Conservation (phyloP, 2,329 filamentous ascomycete species). For the Phoma sp. region DNA sequence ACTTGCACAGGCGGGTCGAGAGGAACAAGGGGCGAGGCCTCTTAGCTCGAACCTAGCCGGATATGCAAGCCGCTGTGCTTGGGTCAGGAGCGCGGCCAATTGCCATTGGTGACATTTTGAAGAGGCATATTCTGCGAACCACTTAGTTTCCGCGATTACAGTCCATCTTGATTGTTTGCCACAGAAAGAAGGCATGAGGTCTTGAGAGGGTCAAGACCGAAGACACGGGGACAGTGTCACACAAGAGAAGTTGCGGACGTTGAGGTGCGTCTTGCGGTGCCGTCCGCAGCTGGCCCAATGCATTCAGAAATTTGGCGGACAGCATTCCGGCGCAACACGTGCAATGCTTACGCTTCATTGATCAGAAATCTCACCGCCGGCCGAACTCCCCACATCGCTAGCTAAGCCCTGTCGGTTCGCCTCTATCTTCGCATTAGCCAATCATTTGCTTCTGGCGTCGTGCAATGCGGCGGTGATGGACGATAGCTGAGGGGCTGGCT, state of each 20-base stretch:
- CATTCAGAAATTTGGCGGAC: background rate
- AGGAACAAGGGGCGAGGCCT: constrained; percentile 2
- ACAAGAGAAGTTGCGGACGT: too few relatives aligned
- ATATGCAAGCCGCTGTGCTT: constrained; percentile 4
- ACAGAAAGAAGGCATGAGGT: background rate
- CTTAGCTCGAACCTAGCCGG: background rate
- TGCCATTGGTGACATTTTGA: constrained; percentile 9
- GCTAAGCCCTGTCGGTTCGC: constrained; percentile 9
- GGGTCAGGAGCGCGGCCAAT: constrained; percentile 7
- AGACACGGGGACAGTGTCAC: too few relatives aligned
- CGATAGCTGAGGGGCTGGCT: constrained; percentile 4
- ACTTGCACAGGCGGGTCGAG: constrained; percentile 1
- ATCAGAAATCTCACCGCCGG: constrained; percentile 16
- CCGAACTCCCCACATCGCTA: constrained; percentile 10
- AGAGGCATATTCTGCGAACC: constrained; percentile 11
- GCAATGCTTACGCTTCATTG: constrained; percentile 16
- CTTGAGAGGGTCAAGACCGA: too few relatives aligned
- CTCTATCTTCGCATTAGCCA: background rate
- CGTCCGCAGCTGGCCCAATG: constrained; percentile 2
- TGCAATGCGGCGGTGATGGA: constrained; percentile 12
- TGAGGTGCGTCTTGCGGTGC: background rate
- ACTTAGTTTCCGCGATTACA: too few relatives aligned
- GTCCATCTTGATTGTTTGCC: too few relatives aligned
- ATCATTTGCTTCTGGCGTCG: background rate
- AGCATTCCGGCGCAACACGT: constrained; percentile 10